Conservation (phyloP, 2,329 filamentous ascomycete species). For the Microascus cirrosus region DNA sequence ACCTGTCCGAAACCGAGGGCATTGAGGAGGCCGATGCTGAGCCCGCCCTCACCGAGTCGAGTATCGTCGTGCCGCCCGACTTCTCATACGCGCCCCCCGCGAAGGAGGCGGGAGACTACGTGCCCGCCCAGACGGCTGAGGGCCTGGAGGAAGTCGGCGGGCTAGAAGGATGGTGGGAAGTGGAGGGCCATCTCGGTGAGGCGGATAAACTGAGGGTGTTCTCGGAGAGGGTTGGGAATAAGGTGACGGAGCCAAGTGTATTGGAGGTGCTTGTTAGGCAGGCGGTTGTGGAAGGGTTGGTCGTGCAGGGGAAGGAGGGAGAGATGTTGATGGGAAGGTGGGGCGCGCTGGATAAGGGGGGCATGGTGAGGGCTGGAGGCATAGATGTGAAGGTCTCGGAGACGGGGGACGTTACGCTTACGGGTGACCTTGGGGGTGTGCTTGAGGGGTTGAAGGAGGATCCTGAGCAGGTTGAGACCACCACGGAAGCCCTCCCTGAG, state of each 20-base stretch:
- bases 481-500: conserved; percentile 13
- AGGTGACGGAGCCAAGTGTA: conserved; percentile 28
- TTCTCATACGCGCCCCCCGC: conserved; percentile 7
- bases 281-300: conserved; percentile 40
- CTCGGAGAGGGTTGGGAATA: conserved; percentile 16
- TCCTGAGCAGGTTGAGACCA: conserved; percentile 8
- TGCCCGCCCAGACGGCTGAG: conserved; percentile 31
- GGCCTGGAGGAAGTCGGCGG: conserved; percentile 36
- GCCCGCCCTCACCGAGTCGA: conserved; percentile 9
- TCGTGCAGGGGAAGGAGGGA: conserved; percentile 20
- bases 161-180: conserved; percentile 41
- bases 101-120: conserved; percentile 24
- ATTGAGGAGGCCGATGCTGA: conserved; percentile 14
- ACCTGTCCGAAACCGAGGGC: conserved; percentile 6
- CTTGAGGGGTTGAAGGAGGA: conserved; percentile 17
- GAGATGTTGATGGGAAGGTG: conserved; percentile 14
- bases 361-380: conserved; percentile 21
- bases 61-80: conserved; percentile 7
- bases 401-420: conserved; percentile 27
- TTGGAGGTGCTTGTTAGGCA: conserved; percentile 37
- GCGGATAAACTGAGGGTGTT: conserved; percentile 34
- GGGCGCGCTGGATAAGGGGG: conserved; percentile 20
- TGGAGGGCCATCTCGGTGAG: conserved; percentile 36
- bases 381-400: conserved; percentile 24
- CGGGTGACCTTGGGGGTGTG: conserved; percentile 23